Percentiles rank a stretch among this genome's conserved stretches.
These are phyloP conservation scores for Hypoxylon fragiforme DNA, from an alignment of 495 filamentous ascomycete species.

Conservation along the genomic window DNA sequence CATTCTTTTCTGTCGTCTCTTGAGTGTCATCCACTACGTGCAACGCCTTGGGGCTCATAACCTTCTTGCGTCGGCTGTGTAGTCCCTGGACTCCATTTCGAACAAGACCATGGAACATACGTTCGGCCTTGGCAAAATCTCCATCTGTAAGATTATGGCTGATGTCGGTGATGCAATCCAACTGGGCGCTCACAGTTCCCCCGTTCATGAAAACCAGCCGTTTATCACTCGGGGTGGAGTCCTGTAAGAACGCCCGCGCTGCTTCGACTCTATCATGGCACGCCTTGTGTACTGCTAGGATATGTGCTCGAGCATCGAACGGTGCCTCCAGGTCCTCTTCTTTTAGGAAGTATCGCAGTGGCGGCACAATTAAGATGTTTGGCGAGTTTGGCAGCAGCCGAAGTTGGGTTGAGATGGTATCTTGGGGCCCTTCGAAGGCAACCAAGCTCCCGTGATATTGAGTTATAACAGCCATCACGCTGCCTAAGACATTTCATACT, in stretches of 20 bases:
- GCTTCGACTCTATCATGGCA: constrained; percentile 44
- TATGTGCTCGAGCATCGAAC: constrained; percentile 44
- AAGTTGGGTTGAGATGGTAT: constrained; percentile 54
- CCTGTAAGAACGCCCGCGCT: constrained; percentile 49
- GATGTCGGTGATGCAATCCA: constrained; percentile 49
- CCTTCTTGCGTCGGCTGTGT: constrained; percentile 10
- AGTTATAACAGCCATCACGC: constrained; percentile 15
- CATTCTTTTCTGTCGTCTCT: constrained; percentile 5
- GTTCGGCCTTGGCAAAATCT: constrained; percentile 46
- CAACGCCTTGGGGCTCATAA: background rate
- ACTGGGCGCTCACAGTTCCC: constrained; percentile 50
- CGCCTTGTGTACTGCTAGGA: constrained; percentile 48
- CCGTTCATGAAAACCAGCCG: constrained; percentile 57
- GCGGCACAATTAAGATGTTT: constrained; percentile 53
- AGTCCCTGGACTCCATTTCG: constrained; percentile 47
- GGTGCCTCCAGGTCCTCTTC: constrained; percentile 18
- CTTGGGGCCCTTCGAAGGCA: constrained; percentile 54
- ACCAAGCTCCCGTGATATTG: constrained; percentile 50
- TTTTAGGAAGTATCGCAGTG: constrained; percentile 42
- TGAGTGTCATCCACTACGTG: background rate
- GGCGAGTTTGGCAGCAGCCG: constrained; percentile 53
- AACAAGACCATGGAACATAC: constrained; percentile 47
- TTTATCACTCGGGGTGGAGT: constrained; percentile 43
- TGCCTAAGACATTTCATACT: background rate
- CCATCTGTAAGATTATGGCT: constrained; percentile 46